Conservation (phyloP, 768 basidiomycete genomes). For the Exidia glandulosa region DNA sequence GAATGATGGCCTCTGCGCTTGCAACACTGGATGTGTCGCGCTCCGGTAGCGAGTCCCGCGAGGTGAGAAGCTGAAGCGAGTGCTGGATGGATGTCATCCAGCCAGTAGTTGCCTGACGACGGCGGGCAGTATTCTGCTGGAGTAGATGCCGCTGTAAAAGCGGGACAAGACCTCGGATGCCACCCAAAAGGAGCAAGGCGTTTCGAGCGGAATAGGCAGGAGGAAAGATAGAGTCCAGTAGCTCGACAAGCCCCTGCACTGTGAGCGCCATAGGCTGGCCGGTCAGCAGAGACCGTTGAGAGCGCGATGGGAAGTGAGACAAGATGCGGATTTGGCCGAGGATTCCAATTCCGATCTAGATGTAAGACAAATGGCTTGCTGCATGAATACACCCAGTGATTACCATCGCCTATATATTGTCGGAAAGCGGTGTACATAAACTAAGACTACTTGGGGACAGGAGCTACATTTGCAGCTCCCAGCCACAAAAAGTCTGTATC, state of each 20-base stretch:
- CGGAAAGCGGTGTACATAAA: no score
- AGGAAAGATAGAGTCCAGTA: not conserved
- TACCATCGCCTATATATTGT: no score
- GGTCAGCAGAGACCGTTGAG: no score
- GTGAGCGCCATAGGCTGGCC: not conserved
- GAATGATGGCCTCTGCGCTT: no score
- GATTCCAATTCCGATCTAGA: no score
- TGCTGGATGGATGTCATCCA: not conserved
- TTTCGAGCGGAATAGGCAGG: not conserved
- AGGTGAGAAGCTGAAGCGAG: not conserved
- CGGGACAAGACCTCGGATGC: not conserved
- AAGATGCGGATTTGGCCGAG: no score
- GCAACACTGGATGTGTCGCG: not conserved
- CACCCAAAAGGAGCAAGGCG: not conserved
- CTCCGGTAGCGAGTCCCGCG: not conserved
- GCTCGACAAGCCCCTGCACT: not conserved
- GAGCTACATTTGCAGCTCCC: no score
- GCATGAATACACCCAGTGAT: no score
- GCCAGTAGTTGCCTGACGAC: not conserved
- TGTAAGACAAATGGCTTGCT: no score
- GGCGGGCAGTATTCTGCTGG: not conserved
- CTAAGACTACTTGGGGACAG: no score
- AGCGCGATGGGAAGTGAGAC: no score
- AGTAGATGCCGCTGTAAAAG: not conserved
- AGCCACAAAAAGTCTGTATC: no score